Conservation (phyloP, 2,329 filamentous ascomycete species). For the Immersiporthe knoxdaviesiana region DNA sequence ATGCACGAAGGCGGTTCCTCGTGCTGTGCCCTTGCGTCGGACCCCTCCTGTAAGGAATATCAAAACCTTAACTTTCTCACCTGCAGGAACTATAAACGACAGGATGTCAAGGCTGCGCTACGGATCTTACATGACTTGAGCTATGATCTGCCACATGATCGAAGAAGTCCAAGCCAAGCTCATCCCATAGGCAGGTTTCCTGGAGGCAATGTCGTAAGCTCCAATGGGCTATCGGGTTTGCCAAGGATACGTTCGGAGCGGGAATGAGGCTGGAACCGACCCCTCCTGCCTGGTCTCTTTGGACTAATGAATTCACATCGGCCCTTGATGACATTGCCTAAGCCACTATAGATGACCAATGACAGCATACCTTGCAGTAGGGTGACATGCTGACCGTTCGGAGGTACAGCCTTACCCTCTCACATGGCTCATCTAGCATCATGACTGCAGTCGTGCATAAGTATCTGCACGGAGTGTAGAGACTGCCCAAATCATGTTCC, state of each 20-base stretch:
- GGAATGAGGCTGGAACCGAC: background rate
- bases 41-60: background rate
- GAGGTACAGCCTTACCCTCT: background rate
- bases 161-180: background rate
- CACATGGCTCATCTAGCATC: background rate
- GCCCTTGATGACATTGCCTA: background rate
- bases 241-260: background rate
- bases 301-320: background rate
- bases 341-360: background rate
- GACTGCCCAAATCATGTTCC: too few relatives aligned
- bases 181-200: background rate
- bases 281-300: background rate
- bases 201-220: background rate
- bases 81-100: background rate
- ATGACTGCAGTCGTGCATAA: background rate
- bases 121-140: background rate
- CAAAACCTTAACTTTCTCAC: background rate
- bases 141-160: background rate
- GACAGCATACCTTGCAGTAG: background rate
- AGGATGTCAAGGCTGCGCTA: background rate
- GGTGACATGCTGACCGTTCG: background rate
- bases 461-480: too few relatives aligned
- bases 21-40: background rate
- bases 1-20: background rate
- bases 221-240: background rate